Base-by-base conservation (phyloP, 2,329 filamentous ascomycete genomes). In the Diaporthe sp. region DNA sequence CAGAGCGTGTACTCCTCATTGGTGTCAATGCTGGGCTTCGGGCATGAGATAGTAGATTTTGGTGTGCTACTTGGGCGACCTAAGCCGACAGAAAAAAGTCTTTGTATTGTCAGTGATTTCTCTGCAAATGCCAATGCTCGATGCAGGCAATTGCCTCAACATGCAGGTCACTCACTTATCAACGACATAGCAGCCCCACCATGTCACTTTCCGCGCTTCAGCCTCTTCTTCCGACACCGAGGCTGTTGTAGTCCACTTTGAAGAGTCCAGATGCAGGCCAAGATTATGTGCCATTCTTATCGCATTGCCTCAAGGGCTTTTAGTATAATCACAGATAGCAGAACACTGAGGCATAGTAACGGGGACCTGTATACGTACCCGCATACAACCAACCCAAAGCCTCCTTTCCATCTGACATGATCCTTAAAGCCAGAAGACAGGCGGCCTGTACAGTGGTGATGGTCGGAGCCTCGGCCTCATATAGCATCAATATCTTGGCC, bases 201-300 rank as follows among this genome's bases (percentile, higher is more conserved):
- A 78, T 3, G 76, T 75, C 1, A 78, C 77, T 22, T 76, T 78
- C 12, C 77, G 71, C 10, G 76, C 74, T 32, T 79, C 78, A 1
- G 69, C 75, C 1, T 80, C 78, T 1, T 77, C 73, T 56, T 76
- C 71, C 0, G 71, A 69, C 1, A 79, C 53, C 13, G 73, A 15
- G 2, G 75, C 76, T 1, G 63, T 51, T 13, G 63, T 35, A 0
- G 75, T 72, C 75, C 75, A 77, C 13, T 74, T 53, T 4, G 76
- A 74, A 37, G 75, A 77, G 25, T 80, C 78, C 0, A 79, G 27
- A 12, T 80, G 74, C 12, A 80, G 74, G 3, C 79, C 79, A 0
- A 80, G 75, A 39, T 79, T 80, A 32, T 75, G 74, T 0, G 78
- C 78, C 78, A 80, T 80, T 13, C 79, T 75, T 1, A 77, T 78